phyloP scores from a whole-genome alignment of 179 eudicot genomes.

The Monotropa hypopitys region DNA sequence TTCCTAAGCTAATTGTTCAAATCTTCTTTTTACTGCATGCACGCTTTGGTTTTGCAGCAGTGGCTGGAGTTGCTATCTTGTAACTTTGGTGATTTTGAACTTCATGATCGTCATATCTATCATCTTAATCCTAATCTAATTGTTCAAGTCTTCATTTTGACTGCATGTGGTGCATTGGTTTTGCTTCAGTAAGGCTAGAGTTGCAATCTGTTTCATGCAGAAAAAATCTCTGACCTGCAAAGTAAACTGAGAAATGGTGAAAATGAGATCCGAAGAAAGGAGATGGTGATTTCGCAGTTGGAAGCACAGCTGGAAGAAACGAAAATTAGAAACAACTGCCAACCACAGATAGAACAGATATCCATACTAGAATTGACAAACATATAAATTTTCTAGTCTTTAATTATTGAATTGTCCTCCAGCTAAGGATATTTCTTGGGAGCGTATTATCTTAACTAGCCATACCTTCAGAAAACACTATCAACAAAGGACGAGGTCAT shows the following conservation, averaged over 20 bases:
- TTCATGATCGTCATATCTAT: background rate
- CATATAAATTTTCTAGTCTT: background rate
- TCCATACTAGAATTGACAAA: slow-evolving; percentile 21
- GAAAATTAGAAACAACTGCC: slow-evolving; percentile 18
- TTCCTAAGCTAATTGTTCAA: too few species aligned
- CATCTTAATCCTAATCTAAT: background rate
- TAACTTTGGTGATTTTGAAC: background rate
- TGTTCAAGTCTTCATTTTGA: background rate
- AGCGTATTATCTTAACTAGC: slow-evolving; percentile 25
- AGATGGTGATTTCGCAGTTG: slow-evolving; percentile 28
- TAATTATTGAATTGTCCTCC: background rate
- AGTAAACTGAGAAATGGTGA: slow-evolving; percentile 26
- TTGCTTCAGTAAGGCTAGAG: slow-evolving; percentile 5
- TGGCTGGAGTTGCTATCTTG: too few species aligned
- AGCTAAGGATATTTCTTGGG: background rate
- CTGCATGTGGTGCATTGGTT: background rate
- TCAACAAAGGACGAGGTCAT: slow-evolving; percentile 37
- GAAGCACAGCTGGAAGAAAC: slow-evolving; percentile 36
- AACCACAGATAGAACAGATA: slow-evolving; percentile 32
- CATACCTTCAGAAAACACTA: slow-evolving; percentile 40
- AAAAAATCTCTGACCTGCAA: slow-evolving; percentile 35
- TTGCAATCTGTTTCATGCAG: slow-evolving; percentile 22
- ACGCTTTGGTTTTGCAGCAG: too few species aligned
- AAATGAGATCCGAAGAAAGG: slow-evolving; percentile 34
- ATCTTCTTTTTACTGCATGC: too few species aligned